Conservation (phyloP, 352 stramenopile species). For the Nothophytophthora sp. region DNA sequence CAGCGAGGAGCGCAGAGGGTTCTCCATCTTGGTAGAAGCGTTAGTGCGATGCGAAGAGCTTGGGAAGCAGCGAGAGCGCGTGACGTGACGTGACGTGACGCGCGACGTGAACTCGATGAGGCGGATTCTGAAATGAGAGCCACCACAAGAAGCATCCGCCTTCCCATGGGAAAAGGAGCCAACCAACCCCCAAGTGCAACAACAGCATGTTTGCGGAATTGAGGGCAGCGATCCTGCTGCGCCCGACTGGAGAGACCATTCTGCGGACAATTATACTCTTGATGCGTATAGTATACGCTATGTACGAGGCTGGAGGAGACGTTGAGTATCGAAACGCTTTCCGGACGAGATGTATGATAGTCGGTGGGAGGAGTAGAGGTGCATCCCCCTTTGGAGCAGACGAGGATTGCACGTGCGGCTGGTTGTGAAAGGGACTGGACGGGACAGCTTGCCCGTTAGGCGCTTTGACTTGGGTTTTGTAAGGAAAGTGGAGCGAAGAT, state of each 20-base stretch:
- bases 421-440: constrained; percentile 4
- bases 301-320: no score
- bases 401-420: no score
- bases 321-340: no score
- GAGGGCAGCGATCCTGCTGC: constrained; percentile 13
- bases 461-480: constrained; percentile 12
- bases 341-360: no score
- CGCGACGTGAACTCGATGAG: constrained; percentile 2
- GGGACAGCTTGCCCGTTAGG: constrained; percentile 2
- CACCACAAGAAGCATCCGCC: no score
- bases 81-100: no score
- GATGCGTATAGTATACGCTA: no score
- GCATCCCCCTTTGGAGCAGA: constrained; percentile 18
- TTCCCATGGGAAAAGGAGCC: no score
- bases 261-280: no score
- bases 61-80: background rate
- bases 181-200: constrained; percentile 37
- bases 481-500: constrained; percentile 17
- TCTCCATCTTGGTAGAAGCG: constrained; percentile 48
- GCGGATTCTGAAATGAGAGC: constrained; percentile 30
- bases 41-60: no score
- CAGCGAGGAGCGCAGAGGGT: constrained; percentile 28
- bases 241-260: background rate
- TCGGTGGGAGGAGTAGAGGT: constrained; percentile 5
- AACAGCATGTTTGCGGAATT: constrained; percentile 27